phyloP scores from a whole-genome alignment of 108 stramenopile genomes.

The Nitzschia sp. region DNA sequence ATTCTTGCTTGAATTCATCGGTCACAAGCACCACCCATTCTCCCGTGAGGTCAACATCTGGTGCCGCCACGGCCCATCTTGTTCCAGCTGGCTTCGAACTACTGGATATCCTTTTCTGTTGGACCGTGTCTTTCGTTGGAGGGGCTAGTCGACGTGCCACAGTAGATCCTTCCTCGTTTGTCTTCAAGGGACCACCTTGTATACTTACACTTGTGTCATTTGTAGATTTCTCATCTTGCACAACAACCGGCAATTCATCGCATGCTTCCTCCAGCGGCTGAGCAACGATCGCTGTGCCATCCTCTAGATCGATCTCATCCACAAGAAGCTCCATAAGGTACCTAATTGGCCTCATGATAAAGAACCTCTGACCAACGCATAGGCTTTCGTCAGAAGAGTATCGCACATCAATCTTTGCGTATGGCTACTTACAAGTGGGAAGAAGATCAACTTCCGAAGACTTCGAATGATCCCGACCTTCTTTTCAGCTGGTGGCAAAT shows the following conservation, averaged over 20 bases:
- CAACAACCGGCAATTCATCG: not conserved
- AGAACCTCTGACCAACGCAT: not conserved
- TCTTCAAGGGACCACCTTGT: not conserved
- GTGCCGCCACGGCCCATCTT: slow-evolving; percentile 61
- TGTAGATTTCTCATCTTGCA: not conserved
- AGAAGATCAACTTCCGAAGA: too few relatives aligned
- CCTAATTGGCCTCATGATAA: not conserved
- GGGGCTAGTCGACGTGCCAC: too few relatives aligned
- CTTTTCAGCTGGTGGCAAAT: too few relatives aligned
- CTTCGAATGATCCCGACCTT: too few relatives aligned
- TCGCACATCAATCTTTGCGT: too few relatives aligned
- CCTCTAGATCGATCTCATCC: slow-evolving; percentile 2
- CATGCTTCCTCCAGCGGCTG: not conserved
- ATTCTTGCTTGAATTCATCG: slow-evolving; percentile 68
- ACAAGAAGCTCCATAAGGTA: not conserved
- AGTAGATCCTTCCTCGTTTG: not conserved
- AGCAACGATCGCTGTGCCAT: not conserved
- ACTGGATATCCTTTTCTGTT: too few relatives aligned
- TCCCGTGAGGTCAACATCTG: slow-evolving; percentile 62
- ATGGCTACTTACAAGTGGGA: too few relatives aligned
- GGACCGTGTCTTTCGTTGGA: too few relatives aligned
- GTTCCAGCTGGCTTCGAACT: slow-evolving; percentile 42
- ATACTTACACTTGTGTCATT: not conserved
- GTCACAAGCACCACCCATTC: slow-evolving; percentile 71
- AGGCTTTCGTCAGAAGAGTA: too few relatives aligned